phyloP scores from a whole-genome alignment of 2,329 filamentous ascomycete species.

The Intubia oerlemansii region DNA sequence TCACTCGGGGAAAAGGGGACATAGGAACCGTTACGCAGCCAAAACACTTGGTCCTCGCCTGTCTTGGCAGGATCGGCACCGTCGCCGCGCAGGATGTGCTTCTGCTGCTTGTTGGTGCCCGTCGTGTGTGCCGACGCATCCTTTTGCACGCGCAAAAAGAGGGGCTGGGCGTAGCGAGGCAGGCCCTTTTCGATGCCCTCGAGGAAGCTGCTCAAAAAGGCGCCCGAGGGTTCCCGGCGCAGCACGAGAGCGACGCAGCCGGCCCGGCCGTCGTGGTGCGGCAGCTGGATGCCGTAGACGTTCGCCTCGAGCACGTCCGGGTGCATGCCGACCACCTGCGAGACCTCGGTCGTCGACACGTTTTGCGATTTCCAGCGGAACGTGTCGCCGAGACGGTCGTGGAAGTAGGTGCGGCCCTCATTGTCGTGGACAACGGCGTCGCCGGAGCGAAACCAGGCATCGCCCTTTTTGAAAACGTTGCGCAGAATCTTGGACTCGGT shows the following conservation, averaged over 20 bases:
- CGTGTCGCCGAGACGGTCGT: conserved; percentile 60
- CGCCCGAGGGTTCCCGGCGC: conserved; percentile 20
- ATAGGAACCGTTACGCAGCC: conserved; percentile 46
- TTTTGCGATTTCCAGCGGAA: conserved; percentile 73
- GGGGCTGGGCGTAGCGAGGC: conserved; percentile 53
- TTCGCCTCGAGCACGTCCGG: conserved; percentile 54
- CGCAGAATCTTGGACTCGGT: conserved; percentile 54
- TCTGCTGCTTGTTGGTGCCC: conserved; percentile 80
- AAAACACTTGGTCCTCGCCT: conserved; percentile 30
- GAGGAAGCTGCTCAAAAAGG: conserved; percentile 34
- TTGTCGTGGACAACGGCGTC: conserved; percentile 52
- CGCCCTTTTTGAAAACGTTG: conserved; percentile 51
- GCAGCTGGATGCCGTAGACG: conserved; percentile 64
- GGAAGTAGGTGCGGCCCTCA: conserved; percentile 58
- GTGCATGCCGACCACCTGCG: conserved; percentile 49
- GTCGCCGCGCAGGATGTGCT: conserved; percentile 46
- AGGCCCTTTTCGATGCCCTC: conserved; percentile 33
- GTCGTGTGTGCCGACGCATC: conserved; percentile 41
- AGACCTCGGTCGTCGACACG: conserved; percentile 63
- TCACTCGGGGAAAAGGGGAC: conserved; percentile 42
- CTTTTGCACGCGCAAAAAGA: conserved; percentile 51
- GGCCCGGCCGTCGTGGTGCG: conserved; percentile 63
- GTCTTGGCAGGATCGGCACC: conserved; percentile 47
- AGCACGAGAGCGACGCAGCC: conserved; percentile 39
- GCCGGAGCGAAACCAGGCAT: conserved; percentile 70